Percentiles rank a stretch among this genome's conserved stretches.
These are phyloP conservation scores for Cyclocybe aegerita DNA, from an alignment of 768 basidiomycete species.

Conservation along the genomic window DNA sequence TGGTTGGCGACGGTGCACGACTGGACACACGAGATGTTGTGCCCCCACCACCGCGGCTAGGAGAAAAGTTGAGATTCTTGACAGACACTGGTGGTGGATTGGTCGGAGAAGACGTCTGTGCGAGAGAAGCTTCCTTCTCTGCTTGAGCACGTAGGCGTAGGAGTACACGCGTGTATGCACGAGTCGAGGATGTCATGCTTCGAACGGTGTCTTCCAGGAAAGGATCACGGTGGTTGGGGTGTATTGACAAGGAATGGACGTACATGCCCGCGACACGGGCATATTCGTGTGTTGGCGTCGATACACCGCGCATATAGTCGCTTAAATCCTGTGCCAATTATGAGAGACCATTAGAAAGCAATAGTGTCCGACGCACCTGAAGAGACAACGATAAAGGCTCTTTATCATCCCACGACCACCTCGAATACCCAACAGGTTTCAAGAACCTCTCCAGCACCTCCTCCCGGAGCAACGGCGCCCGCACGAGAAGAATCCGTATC, in stretches of 20 bases:
- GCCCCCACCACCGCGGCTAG: constrained; percentile 15
- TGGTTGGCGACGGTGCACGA: constrained; percentile 66
- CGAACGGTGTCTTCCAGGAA: constrained; percentile 42
- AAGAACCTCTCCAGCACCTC: constrained; percentile 68
- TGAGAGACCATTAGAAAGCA: constrained; percentile 8
- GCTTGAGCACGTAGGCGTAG: constrained; percentile 78
- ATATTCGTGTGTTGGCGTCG: constrained; percentile 74
- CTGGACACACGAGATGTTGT: constrained; percentile 48
- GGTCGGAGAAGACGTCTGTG: constrained; percentile 14
- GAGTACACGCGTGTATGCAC: constrained; percentile 80
- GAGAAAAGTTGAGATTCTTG: constrained; percentile 9
- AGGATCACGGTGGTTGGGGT: constrained; percentile 41
- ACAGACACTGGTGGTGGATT: constrained; percentile 12
- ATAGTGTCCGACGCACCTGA: constrained; percentile 43
- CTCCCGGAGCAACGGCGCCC: constrained; percentile 54
- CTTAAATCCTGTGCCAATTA: constrained; percentile 61
- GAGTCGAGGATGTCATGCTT: constrained; percentile 57
- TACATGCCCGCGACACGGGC: constrained; percentile 57
- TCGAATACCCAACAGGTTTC: constrained; percentile 66
- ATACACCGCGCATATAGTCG: constrained; percentile 79
- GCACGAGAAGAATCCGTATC: constrained; percentile 48
- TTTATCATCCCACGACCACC: constrained; percentile 59
- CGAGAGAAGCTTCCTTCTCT: constrained; percentile 46
- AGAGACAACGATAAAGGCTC: constrained; percentile 68
- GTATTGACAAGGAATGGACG: constrained; percentile 48